Evolutionary conservation across 2,329 filamentous ascomycete genomes (phyloP).

Genomic region (Stachybotrys echinatus): DNA sequence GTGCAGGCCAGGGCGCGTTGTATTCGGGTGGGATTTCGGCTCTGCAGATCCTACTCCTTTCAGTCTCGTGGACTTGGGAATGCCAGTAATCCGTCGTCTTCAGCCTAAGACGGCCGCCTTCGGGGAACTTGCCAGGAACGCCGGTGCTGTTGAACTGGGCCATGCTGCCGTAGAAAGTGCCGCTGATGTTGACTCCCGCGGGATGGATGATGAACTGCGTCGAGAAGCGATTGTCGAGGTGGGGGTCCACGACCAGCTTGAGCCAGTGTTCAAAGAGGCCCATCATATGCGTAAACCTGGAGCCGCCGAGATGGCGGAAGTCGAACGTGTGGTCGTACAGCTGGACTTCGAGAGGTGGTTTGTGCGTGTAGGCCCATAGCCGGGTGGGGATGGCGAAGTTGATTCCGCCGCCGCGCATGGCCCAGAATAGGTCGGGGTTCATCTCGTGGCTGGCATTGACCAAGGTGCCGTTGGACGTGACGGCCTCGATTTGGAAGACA

Average conservation of each 20-base stretch:
- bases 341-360: slow-evolving; percentile 49
- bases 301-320: too few relatives aligned
- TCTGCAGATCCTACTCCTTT: slow-evolving; percentile 41
- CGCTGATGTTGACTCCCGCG: slow-evolving; percentile 50
- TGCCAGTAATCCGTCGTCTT: slow-evolving; percentile 60
- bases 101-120: slow-evolving; percentile 31
- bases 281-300: too few relatives aligned
- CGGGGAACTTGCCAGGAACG: slow-evolving; percentile 42
- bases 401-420: slow-evolving; percentile 49
- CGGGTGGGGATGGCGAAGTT: slow-evolving; percentile 53
- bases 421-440: slow-evolving; percentile 52
- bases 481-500: slow-evolving; percentile 39
- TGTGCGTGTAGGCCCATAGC: slow-evolving; percentile 51
- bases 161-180: slow-evolving; percentile 55
- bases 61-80: slow-evolving; percentile 46
- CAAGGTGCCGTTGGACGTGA: slow-evolving; percentile 50
- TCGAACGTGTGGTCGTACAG: slow-evolving; percentile 53
- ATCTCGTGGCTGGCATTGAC: slow-evolving; percentile 38
- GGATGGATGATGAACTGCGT: slow-evolving; percentile 50
- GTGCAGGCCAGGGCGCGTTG: slow-evolving; percentile 42
- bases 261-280: slow-evolving; percentile 55
- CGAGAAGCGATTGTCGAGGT: slow-evolving; percentile 53
- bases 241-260: slow-evolving; percentile 44
- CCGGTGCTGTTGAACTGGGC: slow-evolving; percentile 48
- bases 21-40: slow-evolving; percentile 45